phyloP scores from a whole-genome alignment of 805 yeast species.

The Lipomyces sp. region DNA sequence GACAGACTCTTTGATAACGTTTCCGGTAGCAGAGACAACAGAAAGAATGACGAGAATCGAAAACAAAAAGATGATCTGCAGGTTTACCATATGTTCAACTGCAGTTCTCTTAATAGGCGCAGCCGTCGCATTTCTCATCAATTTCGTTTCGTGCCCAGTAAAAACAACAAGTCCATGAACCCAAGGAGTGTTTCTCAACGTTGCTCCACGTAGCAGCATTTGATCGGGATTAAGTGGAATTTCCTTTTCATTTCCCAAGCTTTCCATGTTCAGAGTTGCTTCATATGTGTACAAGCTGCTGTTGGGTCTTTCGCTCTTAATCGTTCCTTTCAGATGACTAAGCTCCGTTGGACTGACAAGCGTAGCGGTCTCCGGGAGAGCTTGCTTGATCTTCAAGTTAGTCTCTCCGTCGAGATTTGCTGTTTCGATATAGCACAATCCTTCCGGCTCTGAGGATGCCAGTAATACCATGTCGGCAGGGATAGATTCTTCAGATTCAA shows the following conservation, averaged over 20 bases:
- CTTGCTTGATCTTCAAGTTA: constrained; percentile 89
- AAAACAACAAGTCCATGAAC: constrained; percentile 88
- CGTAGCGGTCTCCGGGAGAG: constrained; percentile 70
- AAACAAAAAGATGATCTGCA: constrained; percentile 86
- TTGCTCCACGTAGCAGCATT: constrained; percentile 89
- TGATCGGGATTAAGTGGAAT: constrained; percentile 88
- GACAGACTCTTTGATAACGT: constrained; percentile 56
- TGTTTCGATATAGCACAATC: constrained; percentile 94
- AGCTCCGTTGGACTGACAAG: constrained; percentile 64
- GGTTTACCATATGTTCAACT: constrained; percentile 89
- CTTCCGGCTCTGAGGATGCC: constrained; percentile 96
- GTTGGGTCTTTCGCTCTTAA: constrained; percentile 88
- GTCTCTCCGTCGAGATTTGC: constrained; percentile 98
- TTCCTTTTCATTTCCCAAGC: constrained; percentile 24
- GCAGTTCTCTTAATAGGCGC: constrained; percentile 97
- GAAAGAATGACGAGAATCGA: constrained; percentile 71
- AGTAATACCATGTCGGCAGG: constrained; percentile 89
- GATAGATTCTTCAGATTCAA: constrained; percentile 80
- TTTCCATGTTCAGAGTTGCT: constrained; percentile 66
- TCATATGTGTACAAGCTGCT: constrained; percentile 92
- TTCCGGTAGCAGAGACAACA: constrained; percentile 80
- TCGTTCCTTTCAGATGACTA: constrained; percentile 52
- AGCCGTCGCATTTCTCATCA: constrained; percentile 98
- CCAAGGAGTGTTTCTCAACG: constrained; percentile 91
- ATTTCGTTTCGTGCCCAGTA: constrained; percentile 97